phyloP scores from a whole-genome alignment of 345 rosid genomes.

The Anastatica hierochuntica region DNA sequence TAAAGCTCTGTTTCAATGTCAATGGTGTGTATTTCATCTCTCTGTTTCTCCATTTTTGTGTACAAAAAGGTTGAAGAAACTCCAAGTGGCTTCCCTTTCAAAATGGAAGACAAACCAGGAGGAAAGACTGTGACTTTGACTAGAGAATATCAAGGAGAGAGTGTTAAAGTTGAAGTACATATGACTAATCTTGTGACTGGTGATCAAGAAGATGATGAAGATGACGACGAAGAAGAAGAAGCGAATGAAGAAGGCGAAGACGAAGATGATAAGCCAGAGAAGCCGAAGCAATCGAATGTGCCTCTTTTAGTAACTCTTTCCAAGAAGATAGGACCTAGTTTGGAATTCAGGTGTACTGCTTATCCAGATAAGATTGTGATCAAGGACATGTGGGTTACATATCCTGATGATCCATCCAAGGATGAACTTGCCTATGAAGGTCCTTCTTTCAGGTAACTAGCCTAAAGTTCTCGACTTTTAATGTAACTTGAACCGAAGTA shows the following conservation, averaged over 20 bases:
- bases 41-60: constrained; percentile 5
- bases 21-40: not conserved
- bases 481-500: not conserved
- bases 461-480: not conserved
- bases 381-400: constrained; percentile 48
- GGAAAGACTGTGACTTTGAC: constrained; percentile 43
- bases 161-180: constrained; percentile 58
- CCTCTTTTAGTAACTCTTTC: constrained; percentile 56
- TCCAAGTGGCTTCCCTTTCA: constrained; percentile 65
- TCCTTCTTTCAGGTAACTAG: constrained; percentile 63
- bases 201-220: constrained; percentile 29
- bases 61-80: constrained; percentile 39
- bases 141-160: constrained; percentile 64
- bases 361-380: constrained; percentile 53
- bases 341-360: constrained; percentile 65
- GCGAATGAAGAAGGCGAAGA: constrained; percentile 24
- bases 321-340: constrained; percentile 43
- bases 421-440: constrained; percentile 67
- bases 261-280: constrained; percentile 37
- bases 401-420: constrained; percentile 35
- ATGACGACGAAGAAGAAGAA: constrained; percentile 23
- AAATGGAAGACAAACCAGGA: constrained; percentile 68
- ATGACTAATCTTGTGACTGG: constrained; percentile 88
- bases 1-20: not conserved
- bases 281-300: constrained; percentile 42